Base-by-base conservation (phyloP, 306 rosid genomes). In the Acacia melanoxylon region DNA sequence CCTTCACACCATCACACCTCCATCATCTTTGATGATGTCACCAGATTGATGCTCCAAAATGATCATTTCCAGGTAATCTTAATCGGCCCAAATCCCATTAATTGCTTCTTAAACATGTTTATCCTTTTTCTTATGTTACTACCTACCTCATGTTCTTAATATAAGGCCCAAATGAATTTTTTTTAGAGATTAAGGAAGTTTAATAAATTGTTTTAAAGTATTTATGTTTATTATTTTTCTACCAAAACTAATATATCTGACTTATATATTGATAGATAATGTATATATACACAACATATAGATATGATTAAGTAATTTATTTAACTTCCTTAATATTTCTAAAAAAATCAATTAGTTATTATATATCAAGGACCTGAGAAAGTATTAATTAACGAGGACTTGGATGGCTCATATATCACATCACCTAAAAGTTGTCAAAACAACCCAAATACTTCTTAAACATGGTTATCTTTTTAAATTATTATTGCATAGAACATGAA, bases 1-100 rank as follows among this genome's bases (percentile, higher is more conserved):
- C 97, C 68, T 27, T 25, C 90, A 69, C 94, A 89, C 76, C 97
- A 90, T 49, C 97, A 92, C 63, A 81, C 91, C 65, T 93, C 99
- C 84, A 84, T 92, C 75, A 88, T 93, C 70, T 92, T 92, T n/a
- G 97, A 92, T 72, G 94, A 91, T 76, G 90, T 89, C 73, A 87
- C 97, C 35, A 78, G 81, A 73, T 82, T 93, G 17, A 93, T 93
- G 89, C 94, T 95, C 69, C 99, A 92, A 80, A 93, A 89, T 75
- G 87, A 92, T 15, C 77, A 82, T 80, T 93, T 93, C 80, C 94
- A 89, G 98, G 98, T 94, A 91, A 63, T 62, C 13, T 35, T 11
- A 78, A 42, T 35, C 59, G 15, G 11, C 2, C 37, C 17, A 5
- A 62, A 29, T 5, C 19, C 68, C 27, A n/a, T 56, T n/a, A 6